Conservation (phyloP, 1,139 yeast species). For the Sugiyamaella paludigena region DNA sequence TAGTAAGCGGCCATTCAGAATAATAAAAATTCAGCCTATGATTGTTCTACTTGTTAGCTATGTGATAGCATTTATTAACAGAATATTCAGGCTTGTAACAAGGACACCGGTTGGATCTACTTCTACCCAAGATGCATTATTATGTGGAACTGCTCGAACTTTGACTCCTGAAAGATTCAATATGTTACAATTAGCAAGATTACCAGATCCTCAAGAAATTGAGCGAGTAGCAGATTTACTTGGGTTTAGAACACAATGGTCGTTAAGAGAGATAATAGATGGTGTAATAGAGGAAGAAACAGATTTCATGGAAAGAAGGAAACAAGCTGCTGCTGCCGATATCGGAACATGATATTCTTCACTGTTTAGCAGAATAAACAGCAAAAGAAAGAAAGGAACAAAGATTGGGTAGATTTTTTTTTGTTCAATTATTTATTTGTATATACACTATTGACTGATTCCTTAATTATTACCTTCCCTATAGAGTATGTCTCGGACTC, state of each 20-base stretch:
- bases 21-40: conserved; percentile 23
- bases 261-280: conserved; percentile 2
- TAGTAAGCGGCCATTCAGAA: conserved; percentile 18
- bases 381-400: too few species aligned
- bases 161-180: conserved; percentile 29
- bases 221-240: neutral
- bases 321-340: too few species aligned
- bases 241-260: neutral
- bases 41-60: conserved; percentile 24
- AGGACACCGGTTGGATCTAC: conserved; percentile 7
- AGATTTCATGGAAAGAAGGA: too few species aligned
- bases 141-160: conserved; percentile 22
- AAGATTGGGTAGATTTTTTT: too few species aligned
- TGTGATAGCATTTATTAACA: conserved; percentile 16
- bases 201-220: conserved; percentile 18
- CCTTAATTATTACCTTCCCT: too few species aligned
- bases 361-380: too few species aligned
- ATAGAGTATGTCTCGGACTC: too few species aligned
- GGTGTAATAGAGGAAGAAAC: conserved; percentile 1
- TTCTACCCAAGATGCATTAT: conserved; percentile 13
- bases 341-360: too few species aligned
- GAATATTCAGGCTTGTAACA: conserved; percentile 1
- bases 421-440: too few species aligned
- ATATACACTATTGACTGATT: too few species aligned
- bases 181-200: conserved; percentile 27